Evolutionary conservation across 768 basidiomycete species (phyloP), one percentile per base, ranked within the genome.

Genomic region (Dioszegia hungarica): DNA sequence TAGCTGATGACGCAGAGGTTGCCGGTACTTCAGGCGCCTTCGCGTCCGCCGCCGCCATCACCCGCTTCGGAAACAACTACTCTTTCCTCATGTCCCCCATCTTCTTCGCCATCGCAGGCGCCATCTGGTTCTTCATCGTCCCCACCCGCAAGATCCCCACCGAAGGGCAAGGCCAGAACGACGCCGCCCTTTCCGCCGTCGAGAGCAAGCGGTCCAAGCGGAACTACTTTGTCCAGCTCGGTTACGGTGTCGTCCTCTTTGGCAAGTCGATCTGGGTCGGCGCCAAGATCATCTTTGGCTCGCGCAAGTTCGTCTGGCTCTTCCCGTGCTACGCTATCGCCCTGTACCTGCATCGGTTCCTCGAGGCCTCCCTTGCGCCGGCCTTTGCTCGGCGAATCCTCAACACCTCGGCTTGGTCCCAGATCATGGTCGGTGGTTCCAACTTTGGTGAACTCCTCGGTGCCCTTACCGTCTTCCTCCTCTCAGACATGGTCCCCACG

Each of bases 261-360:
- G 29, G 29, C 31, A 49, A 49, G 19, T 49, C 47, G 2, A 49
- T 49, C 31, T 49, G n/a, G 5, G 47, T 49, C 24, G 47, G 47
- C 3, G 47, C 15, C 1, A 49, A 49, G 33, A 34, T 49, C 11
- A 49, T 49, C 47, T 49, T 49, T 22, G 29, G 31, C 6, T 11
- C n/a, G 11, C 29, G 47, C 2, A 49, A 49, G 22, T 34, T 49
- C 19, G 14, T 20, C n/a, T 49, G 47, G 47, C 47, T 49, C 3
- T 49, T 49, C 31, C 47, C 47, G 19, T 34, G 47, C 34, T 49
- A 49, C 24, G 47, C 47, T 28, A 33, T 49, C 19, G 47, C 47
- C 4, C 47, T 49, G 6, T 49, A 49, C 31, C 47, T 49, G 1
- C 47, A 49, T 15, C 47, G 47, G 9, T 49, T 34, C 31, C 34